Conservation (phyloP, 768 basidiomycete species). For the Kwoniella sp. region DNA sequence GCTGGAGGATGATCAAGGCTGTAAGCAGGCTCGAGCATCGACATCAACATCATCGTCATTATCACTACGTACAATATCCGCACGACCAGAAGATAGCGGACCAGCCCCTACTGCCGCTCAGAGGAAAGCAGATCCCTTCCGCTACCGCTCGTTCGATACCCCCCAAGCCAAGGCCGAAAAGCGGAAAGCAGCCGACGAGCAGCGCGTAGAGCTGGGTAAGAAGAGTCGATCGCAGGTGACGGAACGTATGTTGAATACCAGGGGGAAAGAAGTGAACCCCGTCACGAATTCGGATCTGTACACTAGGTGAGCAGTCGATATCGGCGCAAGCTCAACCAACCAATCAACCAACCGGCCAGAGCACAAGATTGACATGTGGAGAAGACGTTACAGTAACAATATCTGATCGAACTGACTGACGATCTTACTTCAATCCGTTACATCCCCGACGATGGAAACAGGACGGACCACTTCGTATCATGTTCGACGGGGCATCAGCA, state of each 20-base stretch:
- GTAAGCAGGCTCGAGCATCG: background rate
- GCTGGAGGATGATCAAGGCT: background rate
- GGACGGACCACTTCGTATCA: constrained; percentile 51
- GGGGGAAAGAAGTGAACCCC: constrained; percentile 44
- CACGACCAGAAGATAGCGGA: background rate
- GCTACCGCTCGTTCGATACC: background rate
- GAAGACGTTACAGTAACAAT: too few relatives aligned
- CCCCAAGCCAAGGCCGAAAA: constrained; percentile 8
- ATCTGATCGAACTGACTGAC: background rate
- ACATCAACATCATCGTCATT: background rate
- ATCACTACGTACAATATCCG: background rate
- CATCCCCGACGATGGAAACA: too few relatives aligned
- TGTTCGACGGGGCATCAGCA: constrained; percentile 49
- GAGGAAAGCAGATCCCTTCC: constrained; percentile 1
- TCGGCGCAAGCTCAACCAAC: background rate
- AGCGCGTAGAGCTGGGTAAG: constrained; percentile 16
- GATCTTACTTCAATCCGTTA: too few relatives aligned
- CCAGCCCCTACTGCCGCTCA: background rate
- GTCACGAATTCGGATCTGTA: constrained; percentile 53
- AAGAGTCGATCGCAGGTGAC: constrained; percentile 27
- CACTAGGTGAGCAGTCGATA: constrained; percentile 26
- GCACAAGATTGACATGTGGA: background rate
- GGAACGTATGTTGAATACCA: constrained; percentile 42
- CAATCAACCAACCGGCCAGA: too few relatives aligned
- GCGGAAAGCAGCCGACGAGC: constrained; percentile 25